These are phyloP conservation scores for Luzula sylvatica DNA, from an alignment of 176 grass and related monocot species.

Conservation along the genomic window DNA sequence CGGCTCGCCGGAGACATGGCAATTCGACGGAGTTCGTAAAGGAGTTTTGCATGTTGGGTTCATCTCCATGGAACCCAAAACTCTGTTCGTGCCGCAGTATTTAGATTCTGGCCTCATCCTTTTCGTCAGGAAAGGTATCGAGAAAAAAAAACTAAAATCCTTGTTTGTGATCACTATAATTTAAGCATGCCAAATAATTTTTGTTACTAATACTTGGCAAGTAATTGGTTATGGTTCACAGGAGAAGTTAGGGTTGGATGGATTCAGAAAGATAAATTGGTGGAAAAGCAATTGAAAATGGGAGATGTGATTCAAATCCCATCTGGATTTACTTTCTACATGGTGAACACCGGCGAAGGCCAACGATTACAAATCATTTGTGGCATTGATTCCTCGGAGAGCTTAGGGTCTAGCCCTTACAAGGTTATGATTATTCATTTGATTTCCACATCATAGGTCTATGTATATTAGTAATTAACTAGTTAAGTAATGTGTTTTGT, in stretches of 20 bases:
- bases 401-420: constrained; percentile 46
- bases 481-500: not conserved
- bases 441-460: no score
- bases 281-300: constrained; percentile 76
- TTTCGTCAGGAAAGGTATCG: constrained; percentile 58
- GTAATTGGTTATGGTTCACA: no score
- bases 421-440: constrained; percentile 22
- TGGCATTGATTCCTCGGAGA: constrained; percentile 74
- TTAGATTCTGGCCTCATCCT: constrained; percentile 58
- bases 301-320: constrained; percentile 80
- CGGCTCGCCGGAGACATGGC: constrained; percentile 11
- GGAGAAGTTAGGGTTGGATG: constrained; percentile 71
- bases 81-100: constrained; percentile 90
- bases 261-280: constrained; percentile 51
- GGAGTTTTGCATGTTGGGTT: constrained; percentile 69
- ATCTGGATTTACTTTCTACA: constrained; percentile 74
- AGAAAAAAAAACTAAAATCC: no score
- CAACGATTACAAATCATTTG: constrained; percentile 67
- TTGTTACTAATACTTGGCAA: no score
- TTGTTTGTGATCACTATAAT: no score
- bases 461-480: not conserved
- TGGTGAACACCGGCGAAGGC: constrained; percentile 68
- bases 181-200: no score
- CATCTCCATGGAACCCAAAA: constrained; percentile 85
- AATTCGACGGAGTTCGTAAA: constrained; percentile 1